phyloP scores from a whole-genome alignment of 1,139 yeast species.

The Casaregolazyma lundiana region DNA sequence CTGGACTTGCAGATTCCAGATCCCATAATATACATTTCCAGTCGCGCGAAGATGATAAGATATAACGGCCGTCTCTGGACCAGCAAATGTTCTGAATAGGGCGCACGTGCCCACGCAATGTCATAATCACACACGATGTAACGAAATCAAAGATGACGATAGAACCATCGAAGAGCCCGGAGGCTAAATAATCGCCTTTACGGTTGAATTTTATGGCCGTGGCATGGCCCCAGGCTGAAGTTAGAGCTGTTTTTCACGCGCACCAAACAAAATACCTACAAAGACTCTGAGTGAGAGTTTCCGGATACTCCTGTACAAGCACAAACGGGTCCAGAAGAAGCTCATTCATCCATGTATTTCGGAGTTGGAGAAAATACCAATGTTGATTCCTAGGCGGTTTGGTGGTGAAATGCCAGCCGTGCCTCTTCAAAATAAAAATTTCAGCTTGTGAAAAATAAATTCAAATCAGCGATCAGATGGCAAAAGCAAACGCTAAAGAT shows the following conservation, averaged over 20 bases:
- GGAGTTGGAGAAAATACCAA: background rate
- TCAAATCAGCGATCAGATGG: conserved; percentile 8
- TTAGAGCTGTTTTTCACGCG: conserved; percentile 7
- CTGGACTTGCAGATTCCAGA: conserved; percentile 42
- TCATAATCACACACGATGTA: conserved; percentile 53
- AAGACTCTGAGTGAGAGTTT: conserved; percentile 63
- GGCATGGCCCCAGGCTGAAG: conserved; percentile 54
- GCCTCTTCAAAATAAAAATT: conserved; percentile 4
- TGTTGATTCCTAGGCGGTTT: background rate
- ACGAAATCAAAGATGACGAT: conserved; percentile 75
- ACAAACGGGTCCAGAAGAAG: conserved; percentile 90
- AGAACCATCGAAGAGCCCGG: conserved; percentile 77
- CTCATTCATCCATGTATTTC: conserved; percentile 54
- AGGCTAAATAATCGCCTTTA: conserved; percentile 84
- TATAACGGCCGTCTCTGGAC: conserved; percentile 68
- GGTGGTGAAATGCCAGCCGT: background rate
- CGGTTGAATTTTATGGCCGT: conserved; percentile 68
- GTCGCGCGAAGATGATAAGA: conserved; percentile 76
- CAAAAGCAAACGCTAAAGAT: background rate
- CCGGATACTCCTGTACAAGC: conserved; percentile 90
- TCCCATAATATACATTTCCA: conserved; percentile 87
- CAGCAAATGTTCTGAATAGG: conserved; percentile 74
- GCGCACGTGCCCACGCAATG: conserved; percentile 60
- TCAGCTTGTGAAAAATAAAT: conserved; percentile 1
- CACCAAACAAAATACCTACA: conserved; percentile 21